Conservation (phyloP, 345 rosid species). For the Citrus glauca region DNA sequence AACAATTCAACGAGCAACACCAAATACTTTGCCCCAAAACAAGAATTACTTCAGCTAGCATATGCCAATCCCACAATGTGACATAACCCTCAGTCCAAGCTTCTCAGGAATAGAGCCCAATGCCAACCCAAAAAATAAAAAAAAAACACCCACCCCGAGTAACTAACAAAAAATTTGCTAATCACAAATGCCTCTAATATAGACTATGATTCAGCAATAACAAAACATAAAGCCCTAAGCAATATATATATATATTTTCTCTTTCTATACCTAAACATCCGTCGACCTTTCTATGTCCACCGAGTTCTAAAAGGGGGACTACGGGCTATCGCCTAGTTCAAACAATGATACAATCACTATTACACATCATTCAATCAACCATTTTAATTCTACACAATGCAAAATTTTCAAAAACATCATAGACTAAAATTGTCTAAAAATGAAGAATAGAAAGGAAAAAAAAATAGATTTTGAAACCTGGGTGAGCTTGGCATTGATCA, state of each 20-base stretch:
- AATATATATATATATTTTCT: background rate
- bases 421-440: background rate
- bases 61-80: background rate
- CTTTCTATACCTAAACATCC: background rate
- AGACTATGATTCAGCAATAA: background rate
- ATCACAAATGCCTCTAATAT: background rate
- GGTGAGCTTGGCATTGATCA: slow-evolving; percentile 91
- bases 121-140: no score
- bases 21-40: background rate
- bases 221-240: no score
- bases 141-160: background rate
- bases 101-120: background rate
- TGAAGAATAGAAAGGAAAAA: background rate
- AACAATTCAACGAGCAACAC: background rate
- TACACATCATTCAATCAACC: background rate
- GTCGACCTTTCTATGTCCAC: background rate
- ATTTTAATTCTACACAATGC: background rate
- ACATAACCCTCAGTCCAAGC: background rate
- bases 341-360: background rate
- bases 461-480: slow-evolving; percentile 32
- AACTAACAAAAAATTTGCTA: background rate
- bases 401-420: background rate
- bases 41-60: background rate
- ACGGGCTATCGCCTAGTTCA: background rate
- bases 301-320: background rate